Evolutionary conservation across 257 asterid genomes (phyloP).

Genomic region (Marsdenia floribunda): DNA sequence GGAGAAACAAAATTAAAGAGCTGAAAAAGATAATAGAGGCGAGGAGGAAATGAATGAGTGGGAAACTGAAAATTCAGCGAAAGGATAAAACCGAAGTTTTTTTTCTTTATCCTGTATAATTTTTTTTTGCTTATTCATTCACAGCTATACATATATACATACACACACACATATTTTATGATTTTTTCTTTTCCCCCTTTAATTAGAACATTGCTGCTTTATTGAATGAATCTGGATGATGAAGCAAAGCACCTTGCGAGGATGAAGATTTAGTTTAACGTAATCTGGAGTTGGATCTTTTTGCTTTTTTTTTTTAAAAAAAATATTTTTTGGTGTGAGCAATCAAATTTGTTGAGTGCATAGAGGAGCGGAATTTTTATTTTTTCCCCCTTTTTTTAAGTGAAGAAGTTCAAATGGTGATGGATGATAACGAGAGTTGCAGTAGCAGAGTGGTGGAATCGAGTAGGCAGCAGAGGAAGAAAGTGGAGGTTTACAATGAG

Average conservation of each 20-base stretch:
- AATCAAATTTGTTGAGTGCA: background rate
- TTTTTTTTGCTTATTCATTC: background rate
- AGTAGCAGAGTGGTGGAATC: conserved; percentile 73
- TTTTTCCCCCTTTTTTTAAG: background rate
- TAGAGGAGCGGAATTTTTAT: too few species aligned
- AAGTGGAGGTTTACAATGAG: conserved; percentile 83
- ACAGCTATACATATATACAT: background rate
- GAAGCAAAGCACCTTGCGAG: background rate
- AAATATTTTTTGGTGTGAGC: background rate
- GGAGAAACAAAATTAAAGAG: background rate
- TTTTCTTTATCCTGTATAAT: background rate
- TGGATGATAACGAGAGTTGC: conserved; percentile 77
- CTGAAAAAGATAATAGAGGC: background rate
- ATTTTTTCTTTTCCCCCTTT: background rate
- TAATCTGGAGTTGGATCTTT: background rate
- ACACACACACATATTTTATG: background rate
- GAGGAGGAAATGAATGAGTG: conserved; percentile 1
- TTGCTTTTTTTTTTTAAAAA: background rate
- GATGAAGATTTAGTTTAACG: conserved; percentile 1
- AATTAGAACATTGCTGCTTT: background rate
- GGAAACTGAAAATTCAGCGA: background rate
- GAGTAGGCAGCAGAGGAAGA: conserved; percentile 45
- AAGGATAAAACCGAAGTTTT: background rate
- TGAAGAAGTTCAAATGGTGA: conserved; percentile 45
- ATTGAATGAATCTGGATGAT: conserved; percentile 8